Conservation (phyloP, 2,329 filamentous ascomycete species). For the Neofusicoccum laricinum region DNA sequence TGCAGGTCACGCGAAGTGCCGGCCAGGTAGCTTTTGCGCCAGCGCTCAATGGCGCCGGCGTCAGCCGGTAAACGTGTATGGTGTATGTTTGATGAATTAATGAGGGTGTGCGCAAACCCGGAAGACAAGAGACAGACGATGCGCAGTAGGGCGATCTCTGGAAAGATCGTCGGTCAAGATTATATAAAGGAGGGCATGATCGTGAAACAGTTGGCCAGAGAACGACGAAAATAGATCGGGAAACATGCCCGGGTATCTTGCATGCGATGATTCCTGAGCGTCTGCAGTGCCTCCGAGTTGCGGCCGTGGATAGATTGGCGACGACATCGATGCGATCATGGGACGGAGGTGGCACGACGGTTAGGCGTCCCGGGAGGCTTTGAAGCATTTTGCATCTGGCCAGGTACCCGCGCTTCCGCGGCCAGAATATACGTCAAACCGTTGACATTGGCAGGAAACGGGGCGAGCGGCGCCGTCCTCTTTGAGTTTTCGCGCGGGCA, state of each 20-base stretch:
- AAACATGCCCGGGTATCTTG: not conserved
- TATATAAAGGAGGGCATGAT: not conserved
- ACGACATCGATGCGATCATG: not conserved
- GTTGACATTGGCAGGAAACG: not conserved
- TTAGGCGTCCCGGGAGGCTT: not conserved
- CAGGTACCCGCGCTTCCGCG: not conserved
- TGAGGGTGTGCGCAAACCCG: not conserved
- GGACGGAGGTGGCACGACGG: not conserved
- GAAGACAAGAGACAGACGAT: not conserved
- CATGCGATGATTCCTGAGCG: not conserved
- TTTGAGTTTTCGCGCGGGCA: not conserved
- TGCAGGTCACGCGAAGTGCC: not conserved
- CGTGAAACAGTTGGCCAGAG: not conserved
- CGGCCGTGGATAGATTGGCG: constrained; percentile 1
- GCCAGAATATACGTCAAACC: constrained; percentile 6
- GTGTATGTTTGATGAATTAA: not conserved
- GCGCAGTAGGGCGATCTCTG: not conserved
- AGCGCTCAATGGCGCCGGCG: not conserved
- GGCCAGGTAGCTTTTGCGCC: not conserved
- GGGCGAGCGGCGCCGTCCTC: not conserved
- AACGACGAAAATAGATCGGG: not conserved
- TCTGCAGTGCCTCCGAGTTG: not conserved
- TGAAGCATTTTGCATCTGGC: not conserved
- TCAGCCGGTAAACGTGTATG: not conserved
- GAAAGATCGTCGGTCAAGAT: not conserved